These are phyloP conservation scores for Sequoia sempervirens DNA, from an alignment of 75 land plant genomes.

Conservation along the genomic window DNA sequence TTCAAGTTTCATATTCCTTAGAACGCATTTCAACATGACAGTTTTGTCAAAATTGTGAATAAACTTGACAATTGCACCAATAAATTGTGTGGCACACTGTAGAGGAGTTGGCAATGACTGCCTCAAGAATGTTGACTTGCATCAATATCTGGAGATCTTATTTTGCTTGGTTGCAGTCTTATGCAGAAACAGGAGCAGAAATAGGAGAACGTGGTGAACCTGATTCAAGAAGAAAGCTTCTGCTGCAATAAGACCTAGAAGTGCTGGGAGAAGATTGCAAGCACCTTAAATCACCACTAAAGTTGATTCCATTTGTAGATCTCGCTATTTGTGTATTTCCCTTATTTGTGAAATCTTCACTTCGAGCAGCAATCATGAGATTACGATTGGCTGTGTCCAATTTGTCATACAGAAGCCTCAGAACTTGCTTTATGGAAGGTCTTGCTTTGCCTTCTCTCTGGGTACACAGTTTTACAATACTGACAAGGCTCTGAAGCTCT, in stretches of 20 bases:
- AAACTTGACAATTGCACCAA: background rate
- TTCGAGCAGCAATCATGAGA: constrained; percentile 19
- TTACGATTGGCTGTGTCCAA: constrained; percentile 41
- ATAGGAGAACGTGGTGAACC: constrained; percentile 48
- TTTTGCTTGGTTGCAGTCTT: background rate
- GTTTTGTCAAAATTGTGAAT: background rate
- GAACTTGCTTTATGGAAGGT: constrained; percentile 85
- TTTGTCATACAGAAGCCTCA: constrained; percentile 63
- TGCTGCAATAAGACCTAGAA: constrained; percentile 66
- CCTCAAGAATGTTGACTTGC: background rate
- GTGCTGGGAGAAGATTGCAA: constrained; percentile 68
- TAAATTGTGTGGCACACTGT: background rate
- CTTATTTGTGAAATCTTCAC: constrained; percentile 35
- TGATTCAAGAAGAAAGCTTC: constrained; percentile 58
- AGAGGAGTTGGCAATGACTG: background rate
- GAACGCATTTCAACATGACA: background rate
- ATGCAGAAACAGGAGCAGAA: background rate
- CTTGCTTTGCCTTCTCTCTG: constrained; percentile 66
- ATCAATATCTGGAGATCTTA: background rate
- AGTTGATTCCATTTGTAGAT: constrained; percentile 8
- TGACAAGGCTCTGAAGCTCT: constrained; percentile 54
- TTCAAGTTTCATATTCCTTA: background rate
- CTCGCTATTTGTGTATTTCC: constrained; percentile 25
- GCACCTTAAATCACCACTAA: constrained; percentile 53
- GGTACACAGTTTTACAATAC: constrained; percentile 67